A percentile compares a stretch with the other conserved stretches of the same genome.
phyloP scores from a whole-genome alignment of 1,284 basidiomycete species.

The Papiliotrema laurentii region DNA sequence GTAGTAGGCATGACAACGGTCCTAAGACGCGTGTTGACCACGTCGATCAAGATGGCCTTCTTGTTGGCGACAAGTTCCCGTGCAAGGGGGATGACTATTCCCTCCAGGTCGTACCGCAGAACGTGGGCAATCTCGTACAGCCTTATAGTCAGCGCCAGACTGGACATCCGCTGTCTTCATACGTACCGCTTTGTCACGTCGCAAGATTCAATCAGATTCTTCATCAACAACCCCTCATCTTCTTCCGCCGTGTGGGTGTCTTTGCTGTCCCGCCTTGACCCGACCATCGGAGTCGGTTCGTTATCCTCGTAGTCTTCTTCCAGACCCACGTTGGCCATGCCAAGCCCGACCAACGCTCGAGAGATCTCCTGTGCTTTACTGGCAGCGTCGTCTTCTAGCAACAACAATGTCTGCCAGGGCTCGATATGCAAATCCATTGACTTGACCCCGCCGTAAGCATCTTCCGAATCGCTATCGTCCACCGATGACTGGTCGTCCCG shows the following conservation, averaged over 20 bases:
- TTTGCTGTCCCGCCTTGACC: conserved; percentile 22
- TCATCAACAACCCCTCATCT: conserved; percentile 56
- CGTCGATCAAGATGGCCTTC: conserved; percentile 82
- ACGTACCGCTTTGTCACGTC: conserved; percentile 52
- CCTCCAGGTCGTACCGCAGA: conserved; percentile 79
- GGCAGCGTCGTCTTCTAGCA: conserved; percentile 51
- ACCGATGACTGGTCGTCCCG: conserved; percentile 51
- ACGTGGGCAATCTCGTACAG: conserved; percentile 79
- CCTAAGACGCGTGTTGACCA: conserved; percentile 73
- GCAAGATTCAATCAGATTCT: conserved; percentile 60
- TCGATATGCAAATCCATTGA: conserved; percentile 50
- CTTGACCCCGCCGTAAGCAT: conserved; percentile 50
- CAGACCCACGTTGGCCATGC: conserved; percentile 9
- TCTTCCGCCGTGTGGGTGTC: conserved; percentile 49
- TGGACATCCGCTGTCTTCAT: background rate
- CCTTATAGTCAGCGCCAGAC: conserved; percentile 48
- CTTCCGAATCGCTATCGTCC: conserved; percentile 53
- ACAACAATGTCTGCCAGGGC: conserved; percentile 89
- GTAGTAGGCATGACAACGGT: conserved; percentile 74
- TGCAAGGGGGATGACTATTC: conserved; percentile 79
- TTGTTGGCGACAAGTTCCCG: conserved; percentile 86
- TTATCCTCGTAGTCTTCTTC: conserved; percentile 6
- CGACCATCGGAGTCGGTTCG: background rate
- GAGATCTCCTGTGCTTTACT: conserved; percentile 20
- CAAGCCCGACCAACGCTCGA: conserved; percentile 20